These are phyloP conservation scores for Aureobasidium sp. DNA, from an alignment of 2,329 filamentous ascomycete genomes.

Conservation along the genomic window DNA sequence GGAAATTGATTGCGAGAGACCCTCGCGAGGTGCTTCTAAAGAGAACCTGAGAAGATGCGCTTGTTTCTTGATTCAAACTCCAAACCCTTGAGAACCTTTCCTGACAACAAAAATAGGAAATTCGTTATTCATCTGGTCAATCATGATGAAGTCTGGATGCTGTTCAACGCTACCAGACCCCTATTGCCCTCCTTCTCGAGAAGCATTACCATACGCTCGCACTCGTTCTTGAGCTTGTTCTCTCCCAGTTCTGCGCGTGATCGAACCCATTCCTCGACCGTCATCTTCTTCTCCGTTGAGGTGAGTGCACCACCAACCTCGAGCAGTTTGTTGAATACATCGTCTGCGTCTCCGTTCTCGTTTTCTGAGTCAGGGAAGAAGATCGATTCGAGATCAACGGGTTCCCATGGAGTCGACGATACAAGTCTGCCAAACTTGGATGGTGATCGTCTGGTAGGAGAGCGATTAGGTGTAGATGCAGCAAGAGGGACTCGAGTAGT, in stretches of 20 bases:
- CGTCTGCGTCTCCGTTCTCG: slow-evolving; percentile 38
- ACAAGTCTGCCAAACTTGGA: slow-evolving; percentile 42
- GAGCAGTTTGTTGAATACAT: slow-evolving; percentile 36
- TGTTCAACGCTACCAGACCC: slow-evolving; percentile 71
- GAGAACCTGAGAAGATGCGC: not conserved
- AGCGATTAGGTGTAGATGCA: slow-evolving; percentile 31
- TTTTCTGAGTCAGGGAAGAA: slow-evolving; percentile 42
- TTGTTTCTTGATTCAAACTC: not conserved
- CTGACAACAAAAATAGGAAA: slow-evolving; percentile 2
- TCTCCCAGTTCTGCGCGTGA: slow-evolving; percentile 75
- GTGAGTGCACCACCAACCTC: slow-evolving; percentile 53
- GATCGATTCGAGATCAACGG: slow-evolving; percentile 67
- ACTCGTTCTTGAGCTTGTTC: slow-evolving; percentile 67
- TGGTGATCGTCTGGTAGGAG: slow-evolving; percentile 24
- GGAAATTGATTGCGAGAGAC: not conserved
- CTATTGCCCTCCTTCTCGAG: slow-evolving; percentile 78
- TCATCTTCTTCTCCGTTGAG: slow-evolving; percentile 78
- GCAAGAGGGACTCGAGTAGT: slow-evolving; percentile 35
- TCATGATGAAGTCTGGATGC: slow-evolving; percentile 43
- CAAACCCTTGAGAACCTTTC: not conserved
- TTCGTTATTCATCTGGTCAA: not conserved
- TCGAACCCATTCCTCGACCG: slow-evolving; percentile 85
- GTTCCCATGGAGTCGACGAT: slow-evolving; percentile 57
- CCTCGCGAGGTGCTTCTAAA: not conserved
- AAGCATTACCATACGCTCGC: slow-evolving; percentile 69